Percentiles rank a stretch among this genome's conserved stretches.
These are phyloP conservation scores for Naganishia vaughanmartiniae DNA, from an alignment of 768 basidiomycete genomes.

Conservation along the genomic window DNA sequence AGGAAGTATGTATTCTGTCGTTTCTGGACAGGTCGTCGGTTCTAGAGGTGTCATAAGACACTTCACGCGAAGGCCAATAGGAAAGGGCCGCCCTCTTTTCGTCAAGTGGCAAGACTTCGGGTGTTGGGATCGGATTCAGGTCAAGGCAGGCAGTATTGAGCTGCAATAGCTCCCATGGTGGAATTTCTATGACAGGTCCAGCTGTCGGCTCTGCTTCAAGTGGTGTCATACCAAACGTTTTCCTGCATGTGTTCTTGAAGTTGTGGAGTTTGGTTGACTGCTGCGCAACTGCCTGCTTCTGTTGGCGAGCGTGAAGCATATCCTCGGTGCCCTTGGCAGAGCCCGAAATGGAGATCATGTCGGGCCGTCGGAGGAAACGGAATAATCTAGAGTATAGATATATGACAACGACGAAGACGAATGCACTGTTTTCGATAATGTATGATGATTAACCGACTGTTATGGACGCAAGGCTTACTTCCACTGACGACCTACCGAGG, in stretches of 20 bases:
- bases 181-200: background rate
- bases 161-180: conserved; percentile 32
- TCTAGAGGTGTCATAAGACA: background rate
- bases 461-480: background rate
- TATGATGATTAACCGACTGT: background rate
- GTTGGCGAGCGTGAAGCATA: background rate
- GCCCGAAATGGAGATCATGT: conserved; percentile 39
- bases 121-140: background rate
- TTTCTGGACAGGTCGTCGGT: background rate
- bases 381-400: conserved; percentile 45
- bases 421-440: conserved; percentile 27
- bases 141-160: conserved; percentile 14
- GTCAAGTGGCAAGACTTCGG: background rate
- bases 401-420: conserved; percentile 45
- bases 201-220: background rate
- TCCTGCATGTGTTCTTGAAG: background rate
- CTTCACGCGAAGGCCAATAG: background rate
- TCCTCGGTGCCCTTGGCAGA: conserved; percentile 1
- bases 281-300: background rate
- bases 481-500: conserved; percentile 35
- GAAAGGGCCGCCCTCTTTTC: background rate
- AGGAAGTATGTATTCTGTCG: background rate
- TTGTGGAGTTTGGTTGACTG: background rate
- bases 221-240: background rate
- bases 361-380: conserved; percentile 46